Evolutionary conservation across 306 rosid species (phyloP).

Genomic region (Sphenostylis stenocarpa): DNA sequence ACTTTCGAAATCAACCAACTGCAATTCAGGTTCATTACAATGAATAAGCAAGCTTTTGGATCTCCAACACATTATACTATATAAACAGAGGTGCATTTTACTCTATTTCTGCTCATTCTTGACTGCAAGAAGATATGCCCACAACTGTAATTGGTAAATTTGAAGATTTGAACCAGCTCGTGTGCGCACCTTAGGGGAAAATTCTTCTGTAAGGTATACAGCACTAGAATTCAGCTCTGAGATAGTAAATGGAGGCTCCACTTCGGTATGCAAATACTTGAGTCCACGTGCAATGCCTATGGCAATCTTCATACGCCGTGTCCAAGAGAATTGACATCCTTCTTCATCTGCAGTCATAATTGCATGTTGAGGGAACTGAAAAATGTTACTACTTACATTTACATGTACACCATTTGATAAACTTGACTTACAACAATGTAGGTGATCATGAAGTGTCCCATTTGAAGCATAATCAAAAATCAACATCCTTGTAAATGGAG

Average conservation of each 20-base stretch:
- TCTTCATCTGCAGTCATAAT: slow-evolving; percentile 67
- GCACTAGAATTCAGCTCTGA: slow-evolving; percentile 92
- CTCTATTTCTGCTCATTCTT: slow-evolving; percentile 17
- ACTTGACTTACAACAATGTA: slow-evolving; percentile 78
- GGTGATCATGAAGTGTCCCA: slow-evolving; percentile 87
- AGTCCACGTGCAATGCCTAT: slow-evolving; percentile 91
- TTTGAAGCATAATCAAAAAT: slow-evolving; percentile 94
- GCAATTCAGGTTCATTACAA: slow-evolving; percentile 31
- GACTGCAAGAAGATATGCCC: slow-evolving; percentile 11
- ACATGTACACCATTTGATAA: slow-evolving; percentile 13
- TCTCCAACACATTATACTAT: slow-evolving; percentile 11
- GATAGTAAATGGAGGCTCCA: slow-evolving; percentile 91
- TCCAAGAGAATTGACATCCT: slow-evolving; percentile 91
- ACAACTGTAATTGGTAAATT: not conserved
- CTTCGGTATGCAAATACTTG: slow-evolving; percentile 81
- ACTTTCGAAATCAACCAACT: slow-evolving; percentile 97
- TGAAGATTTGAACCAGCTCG: slow-evolving; percentile 15
- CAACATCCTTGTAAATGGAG: slow-evolving; percentile 93
- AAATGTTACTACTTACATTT: too few relatives aligned
- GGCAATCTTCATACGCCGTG: slow-evolving; percentile 78
- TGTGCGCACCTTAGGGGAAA: slow-evolving; percentile 77
- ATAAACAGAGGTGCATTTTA: not conserved
- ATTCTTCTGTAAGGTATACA: slow-evolving; percentile 93
- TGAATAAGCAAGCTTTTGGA: slow-evolving; percentile 26
- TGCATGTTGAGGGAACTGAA: slow-evolving; percentile 33